Conservation (phyloP, 2,329 filamentous ascomycete species). For the Phialophora chinensis region DNA sequence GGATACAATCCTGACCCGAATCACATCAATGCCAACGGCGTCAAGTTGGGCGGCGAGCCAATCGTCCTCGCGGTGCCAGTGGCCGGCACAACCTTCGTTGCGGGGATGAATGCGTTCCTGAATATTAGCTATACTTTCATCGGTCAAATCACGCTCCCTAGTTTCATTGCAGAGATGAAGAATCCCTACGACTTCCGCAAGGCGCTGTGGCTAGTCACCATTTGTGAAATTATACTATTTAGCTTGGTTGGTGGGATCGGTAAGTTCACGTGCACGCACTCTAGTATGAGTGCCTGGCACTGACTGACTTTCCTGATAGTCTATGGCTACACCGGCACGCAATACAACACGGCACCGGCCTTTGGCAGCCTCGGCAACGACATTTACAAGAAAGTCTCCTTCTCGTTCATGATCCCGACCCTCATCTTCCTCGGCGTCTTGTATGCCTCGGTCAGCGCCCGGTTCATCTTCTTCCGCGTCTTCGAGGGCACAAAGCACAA, state of each 20-base stretch:
- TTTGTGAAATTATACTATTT: conserved; percentile 86
- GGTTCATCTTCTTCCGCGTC: conserved; percentile 89
- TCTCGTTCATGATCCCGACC: conserved; percentile 95
- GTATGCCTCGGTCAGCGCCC: conserved; percentile 86
- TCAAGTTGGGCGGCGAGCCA: conserved; percentile 62
- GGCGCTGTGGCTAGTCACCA: conserved; percentile 87
- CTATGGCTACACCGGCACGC: conserved; percentile 74
- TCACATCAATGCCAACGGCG: conserved; percentile 42
- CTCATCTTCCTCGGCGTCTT: conserved; percentile 90
- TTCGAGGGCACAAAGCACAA: conserved; percentile 82
- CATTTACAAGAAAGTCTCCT: conserved; percentile 83
- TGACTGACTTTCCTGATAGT: conserved; percentile 13
- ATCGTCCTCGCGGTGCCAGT: conserved; percentile 72
- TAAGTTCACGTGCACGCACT: conserved; percentile 14
- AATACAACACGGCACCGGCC: conserved; percentile 86
- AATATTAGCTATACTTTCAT: conserved; percentile 98
- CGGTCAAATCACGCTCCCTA: conserved; percentile 90
- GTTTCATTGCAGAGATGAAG: conserved; percentile 95
- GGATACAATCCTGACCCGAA: conserved; percentile 62
- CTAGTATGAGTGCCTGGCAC: too few relatives aligned
- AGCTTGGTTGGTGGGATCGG: conserved; percentile 76
- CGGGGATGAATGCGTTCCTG: conserved; percentile 84
- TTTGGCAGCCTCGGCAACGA: conserved; percentile 80
- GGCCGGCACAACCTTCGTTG: conserved; percentile 76
- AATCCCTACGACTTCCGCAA: conserved; percentile 84